These are phyloP conservation scores for Trichoderma atroviride DNA, from an alignment of 2,329 filamentous ascomycete genomes.

Conservation along the genomic window DNA sequence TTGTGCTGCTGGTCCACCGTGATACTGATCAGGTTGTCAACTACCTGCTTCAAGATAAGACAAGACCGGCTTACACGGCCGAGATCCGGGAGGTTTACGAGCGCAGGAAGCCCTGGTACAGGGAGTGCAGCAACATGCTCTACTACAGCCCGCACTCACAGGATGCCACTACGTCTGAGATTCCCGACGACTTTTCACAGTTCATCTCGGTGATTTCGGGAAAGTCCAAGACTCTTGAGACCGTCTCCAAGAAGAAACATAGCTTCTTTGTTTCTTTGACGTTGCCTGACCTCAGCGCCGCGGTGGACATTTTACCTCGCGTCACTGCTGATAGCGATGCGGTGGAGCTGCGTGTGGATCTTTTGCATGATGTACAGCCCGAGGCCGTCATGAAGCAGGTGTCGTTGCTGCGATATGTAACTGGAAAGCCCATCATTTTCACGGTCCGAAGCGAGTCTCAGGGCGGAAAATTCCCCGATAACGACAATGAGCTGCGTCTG, in stretches of 20 bases:
- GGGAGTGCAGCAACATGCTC: constrained; percentile 90
- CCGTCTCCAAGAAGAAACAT: constrained; percentile 58
- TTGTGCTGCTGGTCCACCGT: constrained; percentile 84
- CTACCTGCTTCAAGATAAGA: constrained; percentile 86
- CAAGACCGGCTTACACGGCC: constrained; percentile 86
- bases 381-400: constrained; percentile 85
- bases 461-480: constrained; percentile 84
- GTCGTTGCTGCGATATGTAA: constrained; percentile 71
- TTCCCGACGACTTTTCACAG: constrained; percentile 40
- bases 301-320: constrained; percentile 66
- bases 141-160: constrained; percentile 77
- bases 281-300: constrained; percentile 69
- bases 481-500: constrained; percentile 69
- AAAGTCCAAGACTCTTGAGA: constrained; percentile 51
- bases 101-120: constrained; percentile 85
- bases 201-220: constrained; percentile 47
- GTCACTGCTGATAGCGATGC: constrained; percentile 87
- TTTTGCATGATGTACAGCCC: constrained; percentile 73
- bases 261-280: constrained; percentile 95
- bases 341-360: constrained; percentile 89
- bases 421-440: constrained; percentile 83
- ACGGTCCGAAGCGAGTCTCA: constrained; percentile 85
- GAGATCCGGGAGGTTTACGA: constrained; percentile 91
- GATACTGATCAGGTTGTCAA: constrained; percentile 86
- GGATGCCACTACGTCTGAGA: constrained; percentile 30